phyloP scores from a whole-genome alignment of 1,139 yeast genomes.

The Candida anutae region DNA sequence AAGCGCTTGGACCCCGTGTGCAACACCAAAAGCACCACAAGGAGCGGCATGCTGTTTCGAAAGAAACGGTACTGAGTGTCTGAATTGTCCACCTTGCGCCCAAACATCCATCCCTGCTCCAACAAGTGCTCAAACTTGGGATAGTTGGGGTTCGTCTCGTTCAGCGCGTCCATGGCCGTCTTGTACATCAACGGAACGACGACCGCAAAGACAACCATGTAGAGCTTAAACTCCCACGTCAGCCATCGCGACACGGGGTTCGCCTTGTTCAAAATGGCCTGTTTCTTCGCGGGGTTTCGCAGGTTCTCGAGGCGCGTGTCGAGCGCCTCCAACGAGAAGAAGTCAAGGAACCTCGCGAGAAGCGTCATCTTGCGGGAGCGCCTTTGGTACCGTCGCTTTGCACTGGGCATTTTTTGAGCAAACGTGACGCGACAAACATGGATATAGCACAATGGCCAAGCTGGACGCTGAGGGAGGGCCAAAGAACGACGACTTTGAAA shows the following conservation, averaged over 20 bases:
- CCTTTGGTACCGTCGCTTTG: no score
- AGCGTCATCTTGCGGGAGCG: conserved; percentile 5
- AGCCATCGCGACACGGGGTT: conserved; percentile 56
- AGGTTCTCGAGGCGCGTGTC: conserved; percentile 62
- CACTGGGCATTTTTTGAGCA: neutral
- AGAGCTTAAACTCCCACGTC: conserved; percentile 65
- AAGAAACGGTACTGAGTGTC: conserved; percentile 87
- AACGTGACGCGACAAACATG: no score
- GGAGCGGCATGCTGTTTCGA: conserved; percentile 65
- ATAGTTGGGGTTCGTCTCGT: conserved; percentile 72
- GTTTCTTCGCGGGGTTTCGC: conserved; percentile 37
- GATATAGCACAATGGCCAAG: neutral
- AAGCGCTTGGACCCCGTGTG: conserved; percentile 48
- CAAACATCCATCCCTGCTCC: conserved; percentile 69
- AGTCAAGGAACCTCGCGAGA: conserved; percentile 20
- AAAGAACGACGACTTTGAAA: conserved; percentile 16
- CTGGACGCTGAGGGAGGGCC: neutral
- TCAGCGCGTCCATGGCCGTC: conserved; percentile 77
- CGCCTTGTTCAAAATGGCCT: conserved; percentile 36
- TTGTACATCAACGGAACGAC: conserved; percentile 78
- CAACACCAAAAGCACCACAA: conserved; percentile 43
- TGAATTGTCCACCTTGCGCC: conserved; percentile 79
- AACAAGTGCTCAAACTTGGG: conserved; percentile 52
- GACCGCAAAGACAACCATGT: conserved; percentile 51
- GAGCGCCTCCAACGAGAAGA: conserved; percentile 68